phyloP scores from a whole-genome alignment of 768 basidiomycete species.

The Phlegmacium glaucopus region DNA sequence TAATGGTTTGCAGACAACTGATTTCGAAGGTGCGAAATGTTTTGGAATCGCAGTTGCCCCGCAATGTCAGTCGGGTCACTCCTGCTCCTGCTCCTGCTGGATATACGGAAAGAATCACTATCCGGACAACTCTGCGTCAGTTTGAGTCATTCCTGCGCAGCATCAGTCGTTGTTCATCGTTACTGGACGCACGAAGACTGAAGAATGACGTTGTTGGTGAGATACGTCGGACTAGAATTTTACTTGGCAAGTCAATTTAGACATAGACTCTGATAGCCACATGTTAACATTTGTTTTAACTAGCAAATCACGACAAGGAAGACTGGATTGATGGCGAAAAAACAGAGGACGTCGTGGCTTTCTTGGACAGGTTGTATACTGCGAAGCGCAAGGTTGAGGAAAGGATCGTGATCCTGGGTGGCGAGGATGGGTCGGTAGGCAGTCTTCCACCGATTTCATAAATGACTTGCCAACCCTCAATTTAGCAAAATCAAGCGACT shows the following conservation, averaged over 20 bases:
- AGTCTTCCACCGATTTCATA: not conserved
- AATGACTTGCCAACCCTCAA: not conserved
- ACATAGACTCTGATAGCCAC: not conserved
- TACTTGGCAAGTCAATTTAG: constrained; percentile 54
- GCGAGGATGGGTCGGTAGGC: constrained; percentile 59
- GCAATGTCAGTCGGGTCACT: constrained; percentile 37
- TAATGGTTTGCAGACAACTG: constrained; percentile 54
- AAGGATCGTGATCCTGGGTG: constrained; percentile 79
- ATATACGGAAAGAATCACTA: constrained; percentile 71
- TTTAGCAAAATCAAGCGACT: constrained; percentile 33
- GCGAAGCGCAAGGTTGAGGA: constrained; percentile 88
- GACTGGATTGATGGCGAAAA: constrained; percentile 87
- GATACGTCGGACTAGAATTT: constrained; percentile 72
- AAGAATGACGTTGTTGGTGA: constrained; percentile 94
- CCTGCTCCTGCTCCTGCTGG: constrained; percentile 32
- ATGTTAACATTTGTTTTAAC: not conserved
- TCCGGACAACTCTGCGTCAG: constrained; percentile 74
- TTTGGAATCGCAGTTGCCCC: constrained; percentile 74
- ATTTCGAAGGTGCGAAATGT: constrained; percentile 86
- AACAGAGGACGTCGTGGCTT: constrained; percentile 82
- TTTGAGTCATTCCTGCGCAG: constrained; percentile 91
- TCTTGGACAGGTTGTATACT: constrained; percentile 82
- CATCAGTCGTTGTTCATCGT: constrained; percentile 75
- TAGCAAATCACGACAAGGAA: constrained; percentile 83
- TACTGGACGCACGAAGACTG: constrained; percentile 85